These are phyloP conservation scores for Fusarium compactum DNA, from an alignment of 2,329 filamentous ascomycete species.

Conservation along the genomic window DNA sequence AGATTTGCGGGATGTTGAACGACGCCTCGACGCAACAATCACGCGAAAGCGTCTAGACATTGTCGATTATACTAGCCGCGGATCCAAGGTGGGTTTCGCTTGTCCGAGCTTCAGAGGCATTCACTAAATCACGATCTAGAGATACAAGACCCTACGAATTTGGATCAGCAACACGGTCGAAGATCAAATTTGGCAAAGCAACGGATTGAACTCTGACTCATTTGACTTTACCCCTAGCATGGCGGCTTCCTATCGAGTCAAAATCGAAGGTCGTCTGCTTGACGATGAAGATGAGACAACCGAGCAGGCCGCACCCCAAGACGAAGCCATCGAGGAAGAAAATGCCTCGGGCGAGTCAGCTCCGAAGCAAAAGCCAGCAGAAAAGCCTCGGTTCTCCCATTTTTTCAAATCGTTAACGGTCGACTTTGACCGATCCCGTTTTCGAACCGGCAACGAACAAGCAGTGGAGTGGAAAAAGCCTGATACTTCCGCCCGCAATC, in stretches of 20 bases:
- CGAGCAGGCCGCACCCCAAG: slow-evolving; percentile 60
- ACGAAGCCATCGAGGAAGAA: slow-evolving; percentile 50
- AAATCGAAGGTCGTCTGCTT: slow-evolving; percentile 88
- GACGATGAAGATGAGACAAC: slow-evolving; percentile 74
- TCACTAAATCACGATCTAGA: slow-evolving; percentile 56
- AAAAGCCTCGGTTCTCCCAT: slow-evolving; percentile 74
- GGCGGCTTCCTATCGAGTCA: slow-evolving; percentile 87
- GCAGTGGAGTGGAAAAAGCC: slow-evolving; percentile 90
- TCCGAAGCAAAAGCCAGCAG: slow-evolving; percentile 54
- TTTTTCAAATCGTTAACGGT: slow-evolving; percentile 86
- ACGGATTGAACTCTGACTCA: slow-evolving; percentile 74
- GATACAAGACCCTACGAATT: slow-evolving; percentile 86
- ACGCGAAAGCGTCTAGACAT: slow-evolving; percentile 94
- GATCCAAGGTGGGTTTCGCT: slow-evolving; percentile 68
- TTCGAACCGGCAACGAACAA: slow-evolving; percentile 66
- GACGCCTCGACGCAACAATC: slow-evolving; percentile 89
- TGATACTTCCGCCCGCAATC: slow-evolving; percentile 64
- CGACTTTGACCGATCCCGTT: slow-evolving; percentile 75
- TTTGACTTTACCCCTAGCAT: slow-evolving; percentile 85
- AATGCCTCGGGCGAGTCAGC: slow-evolving; percentile 47
- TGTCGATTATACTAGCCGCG: slow-evolving; percentile 81
- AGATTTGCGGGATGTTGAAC: slow-evolving; percentile 86
- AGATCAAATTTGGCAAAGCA: slow-evolving; percentile 91
- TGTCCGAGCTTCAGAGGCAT: neutral
- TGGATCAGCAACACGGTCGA: slow-evolving; percentile 97